Evolutionary conservation across 129 eudicot genomes (phyloP).

Genomic region (Saussurea involucrata): DNA sequence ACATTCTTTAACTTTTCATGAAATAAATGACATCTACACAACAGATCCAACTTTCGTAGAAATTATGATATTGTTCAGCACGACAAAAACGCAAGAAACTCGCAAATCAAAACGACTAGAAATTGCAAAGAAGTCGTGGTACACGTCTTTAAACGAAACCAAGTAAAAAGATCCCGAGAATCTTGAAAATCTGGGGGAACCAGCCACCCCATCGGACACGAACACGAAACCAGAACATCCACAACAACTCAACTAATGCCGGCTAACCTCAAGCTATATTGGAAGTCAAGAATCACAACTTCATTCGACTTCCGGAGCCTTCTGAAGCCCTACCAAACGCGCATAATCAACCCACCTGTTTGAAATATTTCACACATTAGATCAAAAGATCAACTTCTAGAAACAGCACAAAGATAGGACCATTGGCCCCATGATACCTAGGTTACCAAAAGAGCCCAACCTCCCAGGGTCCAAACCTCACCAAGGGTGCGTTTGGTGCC

Average conservation of each 20-base stretch:
- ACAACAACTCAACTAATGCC: background rate
- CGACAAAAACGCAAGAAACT: slow-evolving; percentile 12
- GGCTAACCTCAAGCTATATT: slow-evolving; percentile 24
- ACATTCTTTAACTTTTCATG: background rate
- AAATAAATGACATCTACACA: background rate
- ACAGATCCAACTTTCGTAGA: background rate
- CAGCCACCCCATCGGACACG: slow-evolving; percentile 7
- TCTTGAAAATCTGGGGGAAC: slow-evolving; percentile 18
- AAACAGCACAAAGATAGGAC: background rate
- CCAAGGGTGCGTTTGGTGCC: too few species aligned
- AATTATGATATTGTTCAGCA: background rate
- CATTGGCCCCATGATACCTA: too few species aligned
- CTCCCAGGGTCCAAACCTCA: too few species aligned
- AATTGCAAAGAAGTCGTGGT: background rate
- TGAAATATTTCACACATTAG: background rate
- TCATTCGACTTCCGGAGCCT: slow-evolving; percentile 56
- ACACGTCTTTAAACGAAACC: slow-evolving; percentile 5
- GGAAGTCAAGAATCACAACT: background rate
- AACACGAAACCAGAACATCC: background rate
- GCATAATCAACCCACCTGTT: slow-evolving; percentile 99
- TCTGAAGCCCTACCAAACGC: slow-evolving; percentile 81
- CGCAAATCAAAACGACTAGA: background rate
- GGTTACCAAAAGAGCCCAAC: too few species aligned
- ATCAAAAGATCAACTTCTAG: background rate
- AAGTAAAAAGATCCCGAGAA: background rate